phyloP scores from a whole-genome alignment of 108 stramenopile species.

The Nitzschia sp. region DNA sequence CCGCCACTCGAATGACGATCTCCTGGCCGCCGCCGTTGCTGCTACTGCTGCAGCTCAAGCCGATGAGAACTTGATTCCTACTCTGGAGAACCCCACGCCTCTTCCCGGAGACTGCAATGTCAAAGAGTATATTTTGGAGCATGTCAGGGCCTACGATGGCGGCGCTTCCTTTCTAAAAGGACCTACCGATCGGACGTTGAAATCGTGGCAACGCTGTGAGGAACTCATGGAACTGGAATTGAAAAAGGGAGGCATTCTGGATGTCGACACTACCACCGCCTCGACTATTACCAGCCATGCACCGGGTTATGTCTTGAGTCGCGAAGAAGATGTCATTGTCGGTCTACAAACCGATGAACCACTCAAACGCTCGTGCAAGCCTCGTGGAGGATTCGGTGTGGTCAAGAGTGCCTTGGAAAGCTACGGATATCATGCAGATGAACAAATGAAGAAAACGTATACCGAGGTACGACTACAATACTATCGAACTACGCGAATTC shows the following conservation, averaged over 20 bases:
- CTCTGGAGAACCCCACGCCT: conserved; percentile 15
- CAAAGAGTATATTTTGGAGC: conserved; percentile 42
- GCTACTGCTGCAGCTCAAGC: not conserved
- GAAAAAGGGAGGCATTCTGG: conserved; percentile 48
- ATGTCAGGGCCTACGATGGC: conserved; percentile 53
- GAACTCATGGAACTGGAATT: conserved; percentile 54
- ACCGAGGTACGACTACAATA: conserved; percentile 20
- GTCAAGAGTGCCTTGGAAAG: conserved; percentile 52
- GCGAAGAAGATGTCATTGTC: conserved; percentile 61
- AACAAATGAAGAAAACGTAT: conserved; percentile 42
- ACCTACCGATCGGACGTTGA: conserved; percentile 53
- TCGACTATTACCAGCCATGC: conserved; percentile 64
- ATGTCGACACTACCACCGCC: conserved; percentile 51
- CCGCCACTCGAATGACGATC: conserved; percentile 3
- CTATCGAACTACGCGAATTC: not conserved
- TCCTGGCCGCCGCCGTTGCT: too few species aligned
- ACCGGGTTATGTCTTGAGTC: conserved; percentile 62
- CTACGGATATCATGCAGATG: conserved; percentile 59
- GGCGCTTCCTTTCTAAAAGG: conserved; percentile 48
- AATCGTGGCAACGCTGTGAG: conserved; percentile 40
- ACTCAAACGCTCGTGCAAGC: conserved; percentile 66
- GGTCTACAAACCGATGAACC: conserved; percentile 68
- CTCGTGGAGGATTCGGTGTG: conserved; percentile 55
- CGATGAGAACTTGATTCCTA: not conserved
- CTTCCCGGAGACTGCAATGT: conserved; percentile 73